Evolutionary conservation across 78 protist genomes (phyloP).

Genomic region (Dictyostelium capitatum): DNA sequence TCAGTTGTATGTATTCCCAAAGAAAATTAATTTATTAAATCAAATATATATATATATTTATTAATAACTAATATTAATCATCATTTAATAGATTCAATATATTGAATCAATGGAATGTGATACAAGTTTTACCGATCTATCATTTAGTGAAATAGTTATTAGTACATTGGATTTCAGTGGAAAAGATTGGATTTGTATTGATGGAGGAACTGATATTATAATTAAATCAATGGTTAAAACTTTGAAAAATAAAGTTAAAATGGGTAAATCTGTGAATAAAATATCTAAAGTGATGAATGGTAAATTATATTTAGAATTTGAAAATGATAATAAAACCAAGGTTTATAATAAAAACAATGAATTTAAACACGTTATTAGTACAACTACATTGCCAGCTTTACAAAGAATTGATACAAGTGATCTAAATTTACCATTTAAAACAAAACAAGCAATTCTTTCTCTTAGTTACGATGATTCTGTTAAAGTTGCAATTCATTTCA

Average conservation of each 20-base stretch:
- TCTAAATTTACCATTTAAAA: background rate
- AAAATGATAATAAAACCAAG: background rate
- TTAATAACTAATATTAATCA: background rate
- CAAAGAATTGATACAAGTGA: conserved; percentile 24
- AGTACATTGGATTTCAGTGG: conserved; percentile 22
- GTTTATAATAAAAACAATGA: background rate
- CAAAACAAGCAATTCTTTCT: background rate
- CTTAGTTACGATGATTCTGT: conserved; percentile 1
- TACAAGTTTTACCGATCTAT: background rate
- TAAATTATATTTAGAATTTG: too few species aligned
- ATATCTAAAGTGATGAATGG: background rate
- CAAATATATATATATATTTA: too few species aligned
- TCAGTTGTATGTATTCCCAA: background rate
- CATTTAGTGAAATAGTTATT: background rate
- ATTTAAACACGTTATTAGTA: conserved; percentile 31
- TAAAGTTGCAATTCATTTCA: conserved; percentile 20
- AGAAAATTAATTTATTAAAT: too few species aligned
- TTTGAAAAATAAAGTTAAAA: background rate
- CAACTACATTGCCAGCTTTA: conserved; percentile 18
- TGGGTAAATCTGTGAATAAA: background rate
- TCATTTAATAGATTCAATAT: background rate
- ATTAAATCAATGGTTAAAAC: background rate
- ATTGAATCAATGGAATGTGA: conserved; percentile 1
- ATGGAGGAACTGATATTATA: conserved; percentile 20
- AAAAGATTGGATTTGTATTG: background rate